Evolutionary conservation across 2,329 filamentous ascomycete species (phyloP).

Genomic region (Ophiostoma sp.): DNA sequence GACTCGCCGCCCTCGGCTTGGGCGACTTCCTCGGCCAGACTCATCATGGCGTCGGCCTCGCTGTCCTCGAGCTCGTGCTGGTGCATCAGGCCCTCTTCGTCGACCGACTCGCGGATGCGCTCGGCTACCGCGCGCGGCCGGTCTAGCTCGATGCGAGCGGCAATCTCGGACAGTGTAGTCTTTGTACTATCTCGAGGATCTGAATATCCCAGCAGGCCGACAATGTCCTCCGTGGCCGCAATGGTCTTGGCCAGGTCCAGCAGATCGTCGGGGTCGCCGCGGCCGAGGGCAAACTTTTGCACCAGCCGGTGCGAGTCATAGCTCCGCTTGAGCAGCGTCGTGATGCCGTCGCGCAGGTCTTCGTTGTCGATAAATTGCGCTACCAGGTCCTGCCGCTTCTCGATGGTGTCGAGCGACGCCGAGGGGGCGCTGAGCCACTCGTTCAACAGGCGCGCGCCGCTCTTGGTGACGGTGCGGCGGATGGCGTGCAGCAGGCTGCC

Average conservation of each 20-base stretch:
- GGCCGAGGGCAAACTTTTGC: conserved; percentile 88
- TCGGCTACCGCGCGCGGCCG: conserved; percentile 63
- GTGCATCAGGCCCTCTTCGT: conserved; percentile 82
- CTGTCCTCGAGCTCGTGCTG: conserved; percentile 72
- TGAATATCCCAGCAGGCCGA: conserved; percentile 40
- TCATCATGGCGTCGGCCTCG: conserved; percentile 64
- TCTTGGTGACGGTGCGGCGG: conserved; percentile 82
- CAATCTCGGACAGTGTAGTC: conserved; percentile 38
- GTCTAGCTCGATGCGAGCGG: conserved; percentile 58
- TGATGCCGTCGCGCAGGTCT: conserved; percentile 64
- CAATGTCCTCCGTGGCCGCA: conserved; percentile 63
- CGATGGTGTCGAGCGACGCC: conserved; percentile 75
- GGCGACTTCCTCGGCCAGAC: conserved; percentile 67
- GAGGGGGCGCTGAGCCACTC: conserved; percentile 81
- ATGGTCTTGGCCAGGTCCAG: conserved; percentile 79
- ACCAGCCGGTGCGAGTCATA: conserved; percentile 85
- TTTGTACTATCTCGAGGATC: conserved; percentile 14
- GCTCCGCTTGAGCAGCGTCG: conserved; percentile 63
- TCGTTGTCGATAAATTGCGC: conserved; percentile 63
- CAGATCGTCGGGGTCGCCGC: conserved; percentile 88
- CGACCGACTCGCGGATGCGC: conserved; percentile 72
- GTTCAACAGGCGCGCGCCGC: conserved; percentile 76
- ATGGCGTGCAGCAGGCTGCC: conserved; percentile 90
- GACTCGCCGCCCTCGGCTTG: conserved; percentile 56
- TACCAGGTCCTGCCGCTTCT: conserved; percentile 74